Conservation (phyloP, 768 basidiomycete species). For the Chalciporus chontae region DNA sequence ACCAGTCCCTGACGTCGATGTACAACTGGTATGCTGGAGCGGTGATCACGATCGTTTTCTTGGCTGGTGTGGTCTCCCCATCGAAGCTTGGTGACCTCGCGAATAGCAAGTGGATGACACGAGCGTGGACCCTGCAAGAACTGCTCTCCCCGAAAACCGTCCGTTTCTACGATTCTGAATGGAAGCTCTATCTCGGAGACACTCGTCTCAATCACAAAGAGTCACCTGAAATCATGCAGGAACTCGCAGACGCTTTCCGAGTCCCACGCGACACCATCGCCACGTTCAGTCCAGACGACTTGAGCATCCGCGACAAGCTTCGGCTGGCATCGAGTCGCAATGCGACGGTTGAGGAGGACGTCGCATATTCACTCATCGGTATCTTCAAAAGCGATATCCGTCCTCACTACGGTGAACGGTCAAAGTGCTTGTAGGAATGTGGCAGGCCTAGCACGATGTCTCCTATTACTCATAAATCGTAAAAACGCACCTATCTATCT, state of each 20-base stretch:
- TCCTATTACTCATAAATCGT: too few relatives aligned
- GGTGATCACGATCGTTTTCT: not conserved
- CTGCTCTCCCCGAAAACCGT: conserved; percentile 5
- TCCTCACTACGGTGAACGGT: not conserved
- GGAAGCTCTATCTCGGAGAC: conserved; percentile 1
- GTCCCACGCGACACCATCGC: not conserved
- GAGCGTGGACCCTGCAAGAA: conserved; percentile 7
- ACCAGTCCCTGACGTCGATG: not conserved
- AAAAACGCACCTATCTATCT: too few relatives aligned
- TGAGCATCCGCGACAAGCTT: not conserved
- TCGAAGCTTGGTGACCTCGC: not conserved
- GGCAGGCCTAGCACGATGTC: too few relatives aligned
- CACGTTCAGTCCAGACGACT: not conserved
- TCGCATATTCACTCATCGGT: not conserved
- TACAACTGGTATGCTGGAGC: not conserved
- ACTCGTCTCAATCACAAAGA: not conserved
- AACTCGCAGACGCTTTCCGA: not conserved
- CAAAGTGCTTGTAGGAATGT: too few relatives aligned
- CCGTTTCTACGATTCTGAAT: conserved; percentile 2
- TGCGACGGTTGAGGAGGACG: not conserved
- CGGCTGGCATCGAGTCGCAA: not conserved
- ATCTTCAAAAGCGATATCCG: not conserved
- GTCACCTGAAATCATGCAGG: conserved; percentile 1
- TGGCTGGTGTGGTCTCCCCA: not conserved
- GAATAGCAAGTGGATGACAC: conserved; percentile 2